Evolutionary conservation across 306 rosid species (phyloP), one percentile per base, ranked within the genome.

Genomic region (Rosa lucieae): DNA sequence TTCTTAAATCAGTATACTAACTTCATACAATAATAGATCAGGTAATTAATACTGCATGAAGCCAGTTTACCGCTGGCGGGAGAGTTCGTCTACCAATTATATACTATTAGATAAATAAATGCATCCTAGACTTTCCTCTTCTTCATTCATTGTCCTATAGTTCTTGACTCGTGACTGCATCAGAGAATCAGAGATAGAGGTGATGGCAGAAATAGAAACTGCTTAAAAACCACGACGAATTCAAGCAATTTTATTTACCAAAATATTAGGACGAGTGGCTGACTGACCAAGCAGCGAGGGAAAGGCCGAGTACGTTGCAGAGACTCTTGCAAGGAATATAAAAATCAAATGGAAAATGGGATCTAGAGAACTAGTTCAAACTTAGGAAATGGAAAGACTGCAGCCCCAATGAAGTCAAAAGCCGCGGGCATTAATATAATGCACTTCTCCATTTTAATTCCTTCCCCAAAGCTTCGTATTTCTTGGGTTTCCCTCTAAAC

Each of bases 301-400:
- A 55, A 20, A 20, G 23, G 59, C 23, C 59, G 59, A 39, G 11
- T 40, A 7, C 13, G 23, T 13, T 4, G 40, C 74, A 47, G 74
- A 46, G 53, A 12, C 8, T 20, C 18, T n/a, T 15, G 11, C 26
- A 51, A 51, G 20, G 21, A 37, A 72, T 29, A 49, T 29, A 72
- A 56, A 40, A 58, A 14, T 74, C 42, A 23, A 58, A 46, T 75
- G 71, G 32, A 15, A 63, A 26, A 11, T 32, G 37, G 37, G 37
- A 32, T 32, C 10, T 63, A 43, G n/a, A 42, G 17, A 75, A 59
- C 67, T n/a, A 26, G 48, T 63, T 63, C 72, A 32, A 76, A 76
- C 79, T 0, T 14, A 14, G 37, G 5, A 0, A 14, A 66, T 35
- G 21, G 29, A 43, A 75, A 44, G 29, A 43, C 70, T 26, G 32